Conservation (phyloP, 768 basidiomycete species). For the Paxillus ammoniavirescens region DNA sequence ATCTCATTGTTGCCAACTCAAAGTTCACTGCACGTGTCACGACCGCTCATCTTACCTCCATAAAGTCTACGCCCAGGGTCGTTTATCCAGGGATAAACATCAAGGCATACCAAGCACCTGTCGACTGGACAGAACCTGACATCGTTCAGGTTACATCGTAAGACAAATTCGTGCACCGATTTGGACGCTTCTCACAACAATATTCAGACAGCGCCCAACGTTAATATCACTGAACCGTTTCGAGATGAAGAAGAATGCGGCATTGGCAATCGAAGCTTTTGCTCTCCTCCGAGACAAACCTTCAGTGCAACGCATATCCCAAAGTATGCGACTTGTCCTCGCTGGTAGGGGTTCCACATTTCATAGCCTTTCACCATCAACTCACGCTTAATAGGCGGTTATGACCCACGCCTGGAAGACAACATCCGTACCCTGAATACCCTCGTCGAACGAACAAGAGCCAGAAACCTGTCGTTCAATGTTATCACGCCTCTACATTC, state of each 20-base stretch:
- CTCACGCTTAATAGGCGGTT: slow-evolving; percentile 61
- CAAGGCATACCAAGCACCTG: slow-evolving; percentile 55
- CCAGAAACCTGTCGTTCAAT: slow-evolving; percentile 55
- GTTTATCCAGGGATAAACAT: slow-evolving; percentile 96
- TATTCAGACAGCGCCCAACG: slow-evolving; percentile 60
- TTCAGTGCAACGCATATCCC: slow-evolving; percentile 16
- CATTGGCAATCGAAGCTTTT: slow-evolving; percentile 79
- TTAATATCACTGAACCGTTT: slow-evolving; percentile 91
- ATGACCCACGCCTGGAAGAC: slow-evolving; percentile 84
- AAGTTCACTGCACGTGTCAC: slow-evolving; percentile 86
- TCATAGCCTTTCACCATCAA: background rate
- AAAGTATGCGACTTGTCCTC: slow-evolving; percentile 66
- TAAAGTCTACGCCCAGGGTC: slow-evolving; percentile 62
- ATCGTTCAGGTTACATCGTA: slow-evolving; percentile 58
- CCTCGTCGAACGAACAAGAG: slow-evolving; percentile 59
- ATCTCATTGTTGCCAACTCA: slow-evolving; percentile 90
- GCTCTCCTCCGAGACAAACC: slow-evolving; percentile 45
- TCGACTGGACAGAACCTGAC: slow-evolving; percentile 47
- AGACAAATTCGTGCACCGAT: slow-evolving; percentile 18
- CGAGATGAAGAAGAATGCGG: slow-evolving; percentile 91
- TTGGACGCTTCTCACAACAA: slow-evolving; percentile 2
- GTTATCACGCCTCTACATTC: slow-evolving; percentile 51
- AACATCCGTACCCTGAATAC: slow-evolving; percentile 67
- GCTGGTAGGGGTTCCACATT: slow-evolving; percentile 51
- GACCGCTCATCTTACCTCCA: slow-evolving; percentile 67